Evolutionary conservation across 352 stramenopile species (phyloP), one percentile per base, ranked within the genome.

Genomic region (Globisporangium nunn): DNA sequence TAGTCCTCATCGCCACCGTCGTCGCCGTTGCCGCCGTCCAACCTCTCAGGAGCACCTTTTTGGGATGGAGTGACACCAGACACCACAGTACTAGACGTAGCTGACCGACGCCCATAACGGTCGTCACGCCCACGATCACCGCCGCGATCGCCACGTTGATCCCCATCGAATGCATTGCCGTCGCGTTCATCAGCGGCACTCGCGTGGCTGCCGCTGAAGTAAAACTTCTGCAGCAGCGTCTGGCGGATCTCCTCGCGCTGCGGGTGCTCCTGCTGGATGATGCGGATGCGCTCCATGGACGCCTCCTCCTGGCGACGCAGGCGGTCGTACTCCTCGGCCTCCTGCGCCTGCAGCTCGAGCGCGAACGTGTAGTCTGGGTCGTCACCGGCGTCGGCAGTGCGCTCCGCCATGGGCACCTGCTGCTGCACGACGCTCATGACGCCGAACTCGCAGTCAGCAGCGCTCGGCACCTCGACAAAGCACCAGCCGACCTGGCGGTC

Each of bases 351-450:
- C 33, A 88, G 59, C 64, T 88, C 78, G 30, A 88, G 66, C 17
- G 78, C 78, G 50, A 88, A 84, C n/a, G 72, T 78, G 57, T 88
- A 88, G 62, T 88, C 78, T 37, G 78, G 74, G 58, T 88, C 78
- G 40, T 81, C 72, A 30, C 63, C 51, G 18, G 41, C 50, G 29
- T 56, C 31, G 14, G 46, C 18, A 2, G 62, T 48, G 30, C 68
- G 63, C 54, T 80, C 64, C 52, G 78, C 62, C 43, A 76, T 68
- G 39, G 74, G 71, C 30, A 88, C 72, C 54, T 88, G 74, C 63
- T 88, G 78, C 52, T 88, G 74, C 14, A 87, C 69, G 58, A 87
- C 76, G 55, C 76, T 87, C 78, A 88, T 88, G 62, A 81, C 76
- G 59, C 78, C 78, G 51, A 71, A 71, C 35, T 79, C 66, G 59